These are phyloP conservation scores for Patellaria atrata DNA, from an alignment of 495 filamentous ascomycete species.

Conservation along the genomic window DNA sequence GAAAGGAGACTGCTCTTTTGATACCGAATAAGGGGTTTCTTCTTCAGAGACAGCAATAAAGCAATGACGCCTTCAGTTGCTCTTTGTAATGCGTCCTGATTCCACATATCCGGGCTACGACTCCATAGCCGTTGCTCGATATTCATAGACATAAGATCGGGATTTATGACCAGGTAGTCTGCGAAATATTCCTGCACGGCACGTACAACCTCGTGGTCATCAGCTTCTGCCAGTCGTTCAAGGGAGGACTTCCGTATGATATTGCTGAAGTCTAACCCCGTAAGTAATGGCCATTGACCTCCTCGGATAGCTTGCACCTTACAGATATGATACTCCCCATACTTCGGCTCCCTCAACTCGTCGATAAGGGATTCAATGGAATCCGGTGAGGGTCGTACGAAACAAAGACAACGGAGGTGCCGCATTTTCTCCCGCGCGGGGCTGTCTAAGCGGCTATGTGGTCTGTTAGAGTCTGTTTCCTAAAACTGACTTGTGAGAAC, in stretches of 20 bases:
- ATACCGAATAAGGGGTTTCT: slow-evolving; percentile 88
- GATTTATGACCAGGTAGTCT: slow-evolving; percentile 88
- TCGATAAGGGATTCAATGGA: slow-evolving; percentile 90
- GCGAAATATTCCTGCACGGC: slow-evolving; percentile 89
- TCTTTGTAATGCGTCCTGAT: slow-evolving; percentile 69
- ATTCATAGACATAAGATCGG: slow-evolving; percentile 77
- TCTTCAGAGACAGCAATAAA: slow-evolving; percentile 73
- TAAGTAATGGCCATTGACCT: slow-evolving; percentile 3
- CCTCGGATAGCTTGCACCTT: slow-evolving; percentile 6
- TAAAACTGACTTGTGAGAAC: neutral
- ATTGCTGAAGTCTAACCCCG: slow-evolving; percentile 66
- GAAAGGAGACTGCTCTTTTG: slow-evolving; percentile 82
- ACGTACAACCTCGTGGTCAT: slow-evolving; percentile 92
- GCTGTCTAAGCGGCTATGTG: slow-evolving; percentile 64
- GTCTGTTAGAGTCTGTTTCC: slow-evolving; percentile 12
- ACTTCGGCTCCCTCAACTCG: slow-evolving; percentile 89
- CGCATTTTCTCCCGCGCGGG: slow-evolving; percentile 90
- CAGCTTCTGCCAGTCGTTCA: slow-evolving; percentile 90
- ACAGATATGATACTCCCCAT: slow-evolving; percentile 93
- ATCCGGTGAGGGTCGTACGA: slow-evolving; percentile 78
- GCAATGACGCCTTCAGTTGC: slow-evolving; percentile 78
- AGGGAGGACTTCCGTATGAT: slow-evolving; percentile 92
- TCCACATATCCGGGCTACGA: slow-evolving; percentile 71
- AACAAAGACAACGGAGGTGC: slow-evolving; percentile 85
- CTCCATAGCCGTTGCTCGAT: slow-evolving; percentile 63